Base-by-base conservation (phyloP, 2,329 filamentous ascomycete genomes). In the Lasiodiplodia sp. region DNA sequence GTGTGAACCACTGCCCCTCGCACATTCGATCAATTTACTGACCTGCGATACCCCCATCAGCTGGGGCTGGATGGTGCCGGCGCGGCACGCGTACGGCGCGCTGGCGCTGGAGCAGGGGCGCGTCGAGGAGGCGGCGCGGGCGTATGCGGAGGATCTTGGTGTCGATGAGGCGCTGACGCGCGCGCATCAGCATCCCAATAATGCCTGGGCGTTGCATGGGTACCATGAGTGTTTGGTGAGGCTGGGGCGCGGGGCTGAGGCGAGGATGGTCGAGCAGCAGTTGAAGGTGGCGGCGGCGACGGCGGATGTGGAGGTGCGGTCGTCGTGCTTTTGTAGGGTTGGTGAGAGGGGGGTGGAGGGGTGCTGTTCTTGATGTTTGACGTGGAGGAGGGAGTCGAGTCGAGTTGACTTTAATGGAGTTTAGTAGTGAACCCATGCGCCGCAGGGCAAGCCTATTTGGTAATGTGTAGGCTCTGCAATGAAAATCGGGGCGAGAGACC, bases 31-130 rank as follows among this genome's bases (percentile, higher is more conserved):
- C n/a, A n/a, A n/a, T n/a, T n/a, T n/a, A n/a, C n/a, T n/a, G n/a
- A n/a, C n/a, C n/a, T n/a, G n/a, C n/a, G n/a, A n/a, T n/a, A n/a
- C n/a, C n/a, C n/a, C n/a, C n/a, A n/a, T n/a, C n/a, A n/a, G n/a
- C n/a, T n/a, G 91, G 91, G 90, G 89, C 0, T 93, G 91, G 91
- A 92, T 93, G 90, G 89, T 92, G 8, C 91, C 91, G 0, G 87
- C 88, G 0, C 83, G 90, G 2, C 91, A 93, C 76, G 91, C 91
- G 0, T 90, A 90, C 64, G 91, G 88, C 1, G 91, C 91, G 0
- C 81, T 94, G 5, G 76, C 92, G 34, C 82, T 92, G 14, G 91
- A 93, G 74, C 90, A 91, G 73, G 87, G 86, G 12, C 72, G 70
- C 18, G 70, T 80, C 5, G 75, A 79, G 67, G 78, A 81, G 63